Conservation (phyloP, 2,329 filamentous ascomycete genomes). For the Paradendryphiella salina region DNA sequence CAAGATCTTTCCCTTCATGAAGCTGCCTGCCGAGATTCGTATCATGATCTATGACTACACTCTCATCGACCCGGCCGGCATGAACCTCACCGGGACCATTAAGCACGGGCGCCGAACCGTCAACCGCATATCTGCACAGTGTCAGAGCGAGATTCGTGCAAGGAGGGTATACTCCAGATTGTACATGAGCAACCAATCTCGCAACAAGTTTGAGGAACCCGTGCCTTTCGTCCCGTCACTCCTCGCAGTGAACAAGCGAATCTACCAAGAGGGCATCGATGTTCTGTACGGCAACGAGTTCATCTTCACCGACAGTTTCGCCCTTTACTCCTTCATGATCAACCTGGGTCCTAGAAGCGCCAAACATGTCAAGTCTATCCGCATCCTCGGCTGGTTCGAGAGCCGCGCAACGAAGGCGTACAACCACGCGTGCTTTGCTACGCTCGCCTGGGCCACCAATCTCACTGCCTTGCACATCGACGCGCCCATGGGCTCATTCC, state of each 20-base stretch:
- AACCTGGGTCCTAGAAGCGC: conserved; percentile 33
- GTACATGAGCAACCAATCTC: no score
- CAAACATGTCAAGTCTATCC: conserved; percentile 30
- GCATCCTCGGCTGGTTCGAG: conserved; percentile 29
- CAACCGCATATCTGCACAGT: conserved; percentile 20
- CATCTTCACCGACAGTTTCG: conserved; percentile 30
- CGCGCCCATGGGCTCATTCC: conserved; percentile 8
- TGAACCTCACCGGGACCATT: conserved; percentile 31
- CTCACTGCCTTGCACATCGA: conserved; percentile 34
- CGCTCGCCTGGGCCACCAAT: conserved; percentile 35
- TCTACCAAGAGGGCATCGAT: conserved; percentile 30
- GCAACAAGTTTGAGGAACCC: conserved; percentile 4
- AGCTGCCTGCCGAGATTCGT: conserved; percentile 42
- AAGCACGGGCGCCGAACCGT: conserved; percentile 38
- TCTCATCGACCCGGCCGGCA: conserved; percentile 32
- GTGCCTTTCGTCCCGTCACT: conserved; percentile 28
- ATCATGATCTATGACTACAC: conserved; percentile 41
- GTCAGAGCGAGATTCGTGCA: background rate
- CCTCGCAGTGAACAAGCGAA: conserved; percentile 37
- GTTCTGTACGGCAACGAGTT: conserved; percentile 41
- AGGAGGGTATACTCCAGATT: no score
- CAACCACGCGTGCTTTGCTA: conserved; percentile 42
- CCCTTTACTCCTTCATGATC: conserved; percentile 41
- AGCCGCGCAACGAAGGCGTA: conserved; percentile 35
- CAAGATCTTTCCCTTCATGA: conserved; percentile 42